Evolutionary conservation across 2,329 filamentous ascomycete genomes (phyloP).

Genomic region (Colletotrichum graminicola): DNA sequence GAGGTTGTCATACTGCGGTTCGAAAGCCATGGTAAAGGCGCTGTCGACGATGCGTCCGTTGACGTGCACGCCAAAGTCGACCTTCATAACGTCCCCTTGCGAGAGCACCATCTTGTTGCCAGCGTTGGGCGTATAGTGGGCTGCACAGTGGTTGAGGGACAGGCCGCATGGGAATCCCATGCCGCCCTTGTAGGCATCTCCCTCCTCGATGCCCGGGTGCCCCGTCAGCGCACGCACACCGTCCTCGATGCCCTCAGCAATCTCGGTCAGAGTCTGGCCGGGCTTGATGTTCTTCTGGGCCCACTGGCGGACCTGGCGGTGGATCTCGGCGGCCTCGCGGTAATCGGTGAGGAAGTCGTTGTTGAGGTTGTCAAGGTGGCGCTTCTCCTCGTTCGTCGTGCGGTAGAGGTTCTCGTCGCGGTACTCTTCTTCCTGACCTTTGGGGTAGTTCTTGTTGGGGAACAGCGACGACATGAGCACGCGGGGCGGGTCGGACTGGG

Average conservation of each 20-base stretch:
- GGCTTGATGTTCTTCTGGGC: constrained; percentile 85
- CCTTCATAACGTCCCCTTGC: constrained; percentile 82
- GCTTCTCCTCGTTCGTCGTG: constrained; percentile 87
- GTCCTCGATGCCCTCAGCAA: constrained; percentile 88
- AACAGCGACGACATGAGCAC: constrained; percentile 81
- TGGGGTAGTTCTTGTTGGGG: constrained; percentile 78
- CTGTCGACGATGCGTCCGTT: constrained; percentile 85
- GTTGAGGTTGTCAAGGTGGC: constrained; percentile 76
- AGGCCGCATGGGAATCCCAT: constrained; percentile 91
- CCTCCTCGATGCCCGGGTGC: constrained; percentile 81
- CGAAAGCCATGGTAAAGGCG: constrained; percentile 83
- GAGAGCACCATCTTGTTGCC: constrained; percentile 84
- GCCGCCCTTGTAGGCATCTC: constrained; percentile 81
- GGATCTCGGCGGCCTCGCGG: constrained; percentile 84
- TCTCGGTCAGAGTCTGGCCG: constrained; percentile 83
- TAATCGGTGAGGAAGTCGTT: constrained; percentile 83
- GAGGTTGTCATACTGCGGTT: constrained; percentile 81
- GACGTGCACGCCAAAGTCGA: constrained; percentile 86
- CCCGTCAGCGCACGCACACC: constrained; percentile 82
- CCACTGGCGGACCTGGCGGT: constrained; percentile 88
- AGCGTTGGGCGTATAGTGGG: constrained; percentile 89
- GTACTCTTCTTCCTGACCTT: constrained; percentile 84
- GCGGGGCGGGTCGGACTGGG: constrained; percentile 82
- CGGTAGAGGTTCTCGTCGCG: constrained; percentile 81
- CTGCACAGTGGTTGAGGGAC: constrained; percentile 86